Percentiles rank a stretch among this genome's conserved stretches.
These are phyloP conservation scores for Penicillium hordei DNA, from an alignment of 2,329 filamentous ascomycete genomes.

Conservation along the genomic window DNA sequence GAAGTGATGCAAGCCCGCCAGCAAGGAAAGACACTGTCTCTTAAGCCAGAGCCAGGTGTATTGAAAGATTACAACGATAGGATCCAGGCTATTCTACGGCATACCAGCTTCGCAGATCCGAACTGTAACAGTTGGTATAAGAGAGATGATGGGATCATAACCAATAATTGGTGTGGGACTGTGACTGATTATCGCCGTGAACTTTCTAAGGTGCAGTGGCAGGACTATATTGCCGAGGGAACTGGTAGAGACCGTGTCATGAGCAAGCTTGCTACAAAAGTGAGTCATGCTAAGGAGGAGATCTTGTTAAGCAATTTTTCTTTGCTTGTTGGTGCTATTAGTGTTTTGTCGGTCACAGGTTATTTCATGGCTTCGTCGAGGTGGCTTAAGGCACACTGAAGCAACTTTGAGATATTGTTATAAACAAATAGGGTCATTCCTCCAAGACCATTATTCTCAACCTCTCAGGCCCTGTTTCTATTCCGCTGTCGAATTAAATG, in stretches of 20 bases:
- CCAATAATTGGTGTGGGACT: constrained; percentile 57
- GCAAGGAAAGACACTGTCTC: constrained; percentile 42
- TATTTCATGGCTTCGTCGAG: constrained; percentile 13
- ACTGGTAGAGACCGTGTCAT: constrained; percentile 24
- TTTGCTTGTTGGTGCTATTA: constrained; percentile 68
- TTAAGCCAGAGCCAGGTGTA: constrained; percentile 46
- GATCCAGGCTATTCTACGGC: constrained; percentile 47
- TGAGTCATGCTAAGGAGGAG: constrained; percentile 40
- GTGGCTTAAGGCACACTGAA: constrained; percentile 2
- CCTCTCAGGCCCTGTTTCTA: neutral
- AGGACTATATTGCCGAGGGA: constrained; percentile 32
- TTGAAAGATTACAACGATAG: constrained; percentile 48
- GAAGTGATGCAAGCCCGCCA: constrained; percentile 50
- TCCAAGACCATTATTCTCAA: neutral
- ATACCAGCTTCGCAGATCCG: constrained; percentile 54
- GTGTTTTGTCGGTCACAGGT: constrained; percentile 61
- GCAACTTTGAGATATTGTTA: neutral
- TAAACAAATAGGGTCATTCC: neutral
- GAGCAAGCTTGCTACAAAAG: constrained; percentile 25
- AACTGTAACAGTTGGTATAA: constrained; percentile 60
- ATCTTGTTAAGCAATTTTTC: constrained; percentile 32
- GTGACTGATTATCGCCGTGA: constrained; percentile 57
- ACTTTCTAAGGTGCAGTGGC: constrained; percentile 32
- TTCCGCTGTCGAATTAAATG: neutral
- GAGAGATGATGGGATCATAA: constrained; percentile 54